Evolutionary conservation across 2,329 filamentous ascomycete species (phyloP).

Genomic region (Claviceps pusilla): DNA sequence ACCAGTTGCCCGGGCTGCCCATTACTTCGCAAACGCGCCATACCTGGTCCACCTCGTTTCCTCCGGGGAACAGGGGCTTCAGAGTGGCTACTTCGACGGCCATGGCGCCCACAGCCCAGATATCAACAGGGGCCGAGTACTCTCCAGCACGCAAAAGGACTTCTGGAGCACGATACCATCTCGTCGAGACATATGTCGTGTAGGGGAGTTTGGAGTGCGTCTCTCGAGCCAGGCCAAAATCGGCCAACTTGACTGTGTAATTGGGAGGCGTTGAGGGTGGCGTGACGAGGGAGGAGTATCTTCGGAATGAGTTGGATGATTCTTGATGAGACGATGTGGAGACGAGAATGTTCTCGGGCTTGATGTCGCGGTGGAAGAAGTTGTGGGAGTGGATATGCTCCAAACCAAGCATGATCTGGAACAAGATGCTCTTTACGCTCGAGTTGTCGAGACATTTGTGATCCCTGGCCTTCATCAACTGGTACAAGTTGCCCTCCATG

Average conservation of each 20-base stretch:
- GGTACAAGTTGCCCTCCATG: slow-evolving; percentile 98
- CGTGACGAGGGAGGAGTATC: slow-evolving; percentile 86
- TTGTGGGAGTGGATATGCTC: slow-evolving; percentile 95
- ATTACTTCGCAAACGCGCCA: slow-evolving; percentile 99
- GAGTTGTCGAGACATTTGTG: slow-evolving; percentile 82
- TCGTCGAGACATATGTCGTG: slow-evolving; percentile 93
- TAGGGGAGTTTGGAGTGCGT: slow-evolving; percentile 93
- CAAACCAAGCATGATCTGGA: slow-evolving; percentile 88
- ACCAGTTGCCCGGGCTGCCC: slow-evolving; percentile 97
- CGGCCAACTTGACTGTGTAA: slow-evolving; percentile 96
- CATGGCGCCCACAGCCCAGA: slow-evolving; percentile 98
- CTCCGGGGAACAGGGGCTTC: slow-evolving; percentile 91
- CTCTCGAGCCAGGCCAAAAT: slow-evolving; percentile 93
- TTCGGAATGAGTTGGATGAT: slow-evolving; percentile 67
- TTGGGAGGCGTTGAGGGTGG: slow-evolving; percentile 85
- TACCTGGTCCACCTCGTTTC: slow-evolving; percentile 96
- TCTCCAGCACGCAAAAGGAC: slow-evolving; percentile 86
- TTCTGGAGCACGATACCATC: slow-evolving; percentile 96
- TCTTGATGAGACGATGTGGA: slow-evolving; percentile 80
- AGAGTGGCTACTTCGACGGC: slow-evolving; percentile 93
- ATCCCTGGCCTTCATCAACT: slow-evolving; percentile 95
- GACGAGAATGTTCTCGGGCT: slow-evolving; percentile 96
- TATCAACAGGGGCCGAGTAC: slow-evolving; percentile 94
- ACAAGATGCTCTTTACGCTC: slow-evolving; percentile 94
- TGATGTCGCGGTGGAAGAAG: slow-evolving; percentile 98